Conservation (phyloP, 2,329 filamentous ascomycete species). For the Fusarium hainanense region DNA sequence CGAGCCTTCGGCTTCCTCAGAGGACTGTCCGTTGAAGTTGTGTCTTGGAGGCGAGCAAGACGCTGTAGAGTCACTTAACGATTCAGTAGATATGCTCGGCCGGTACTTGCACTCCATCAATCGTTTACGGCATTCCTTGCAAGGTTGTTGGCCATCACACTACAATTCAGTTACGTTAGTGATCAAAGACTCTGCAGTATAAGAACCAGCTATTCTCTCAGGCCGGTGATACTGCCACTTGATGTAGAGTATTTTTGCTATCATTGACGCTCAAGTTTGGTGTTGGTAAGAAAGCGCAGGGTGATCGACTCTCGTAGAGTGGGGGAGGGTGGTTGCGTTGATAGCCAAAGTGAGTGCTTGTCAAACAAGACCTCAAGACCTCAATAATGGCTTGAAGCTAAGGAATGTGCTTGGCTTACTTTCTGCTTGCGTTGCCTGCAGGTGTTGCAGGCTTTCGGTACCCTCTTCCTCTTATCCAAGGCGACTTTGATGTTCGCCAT, state of each 20-base stretch:
- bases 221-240: too few species aligned
- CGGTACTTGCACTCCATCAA: conserved; percentile 19
- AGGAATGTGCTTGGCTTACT: conserved; percentile 54
- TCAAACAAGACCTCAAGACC: not conserved
- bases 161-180: conserved; percentile 44
- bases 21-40: not conserved
- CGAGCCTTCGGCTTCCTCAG: not conserved
- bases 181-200: not conserved
- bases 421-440: conserved; percentile 77
- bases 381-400: not conserved
- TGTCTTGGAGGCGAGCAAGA: conserved; percentile 1
- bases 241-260: not conserved
- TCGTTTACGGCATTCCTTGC: conserved; percentile 66
- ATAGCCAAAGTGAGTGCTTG: not conserved
- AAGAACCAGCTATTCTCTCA: not conserved
- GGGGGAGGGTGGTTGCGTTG: not conserved
- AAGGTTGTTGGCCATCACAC: conserved; percentile 70
- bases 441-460: conserved; percentile 70
- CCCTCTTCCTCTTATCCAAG: conserved; percentile 70
- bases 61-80: not conserved
- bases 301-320: not conserved
- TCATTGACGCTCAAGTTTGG: not conserved
- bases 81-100: not conserved
- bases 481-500: conserved; percentile 67
- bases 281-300: not conserved